These are phyloP conservation scores for Dovyalis caffra DNA, from an alignment of 345 rosid species.

Conservation along the genomic window DNA sequence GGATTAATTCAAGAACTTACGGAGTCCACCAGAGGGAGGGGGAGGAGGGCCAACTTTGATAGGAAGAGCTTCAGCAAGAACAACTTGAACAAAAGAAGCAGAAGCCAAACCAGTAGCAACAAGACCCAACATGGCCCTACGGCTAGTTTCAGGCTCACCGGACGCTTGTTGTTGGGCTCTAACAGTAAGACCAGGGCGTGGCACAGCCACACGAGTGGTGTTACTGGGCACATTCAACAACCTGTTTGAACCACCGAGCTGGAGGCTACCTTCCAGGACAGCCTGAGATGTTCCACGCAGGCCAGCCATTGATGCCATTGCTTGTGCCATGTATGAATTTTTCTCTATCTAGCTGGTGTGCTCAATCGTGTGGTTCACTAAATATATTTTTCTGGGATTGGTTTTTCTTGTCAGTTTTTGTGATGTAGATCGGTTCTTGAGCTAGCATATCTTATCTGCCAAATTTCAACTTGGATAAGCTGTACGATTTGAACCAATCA, in stretches of 20 bases:
- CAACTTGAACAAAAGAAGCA: conserved; percentile 69
- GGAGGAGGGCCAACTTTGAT: conserved; percentile 94
- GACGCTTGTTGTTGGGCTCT: conserved; percentile 57
- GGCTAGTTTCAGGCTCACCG: conserved; percentile 60
- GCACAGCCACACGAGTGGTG: conserved; percentile 23
- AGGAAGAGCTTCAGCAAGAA: conserved; percentile 61
- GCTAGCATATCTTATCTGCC: conserved; percentile 45
- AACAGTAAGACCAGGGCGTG: conserved; percentile 43
- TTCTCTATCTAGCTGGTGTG: neutral
- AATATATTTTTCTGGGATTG: neutral
- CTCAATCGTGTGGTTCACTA: neutral
- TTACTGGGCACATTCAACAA: conserved; percentile 32
- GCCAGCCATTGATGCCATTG: conserved; percentile 78
- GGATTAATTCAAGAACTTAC: conserved; percentile 43
- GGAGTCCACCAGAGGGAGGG: conserved; percentile 86
- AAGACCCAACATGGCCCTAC: conserved; percentile 66
- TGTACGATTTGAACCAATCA: conserved; percentile 38
- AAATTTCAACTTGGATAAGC: conserved; percentile 46
- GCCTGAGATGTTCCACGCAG: conserved; percentile 66
- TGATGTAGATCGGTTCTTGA: conserved; percentile 44
- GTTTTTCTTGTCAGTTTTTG: conserved; percentile 22
- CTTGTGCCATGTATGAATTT: conserved; percentile 45
- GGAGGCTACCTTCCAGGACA: conserved; percentile 66
- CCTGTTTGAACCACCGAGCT: conserved; percentile 52
- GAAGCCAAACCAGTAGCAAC: conserved; percentile 71